Conservation (phyloP, 495 filamentous ascomycete species). For the Durotheca rogersii region DNA sequence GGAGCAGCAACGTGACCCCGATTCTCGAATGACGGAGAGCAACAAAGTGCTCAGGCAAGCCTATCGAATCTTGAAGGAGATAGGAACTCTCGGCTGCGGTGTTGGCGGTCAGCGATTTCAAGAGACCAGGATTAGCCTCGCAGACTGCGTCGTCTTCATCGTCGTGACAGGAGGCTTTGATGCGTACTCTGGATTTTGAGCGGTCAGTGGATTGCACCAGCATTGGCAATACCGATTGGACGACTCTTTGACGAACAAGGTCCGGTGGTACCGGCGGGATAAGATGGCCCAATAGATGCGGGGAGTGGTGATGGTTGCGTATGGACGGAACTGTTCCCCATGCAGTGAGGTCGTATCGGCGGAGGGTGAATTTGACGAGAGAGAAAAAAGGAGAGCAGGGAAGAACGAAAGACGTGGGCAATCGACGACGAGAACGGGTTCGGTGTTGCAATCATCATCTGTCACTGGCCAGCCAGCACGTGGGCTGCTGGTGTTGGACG, state of each 20-base stretch:
- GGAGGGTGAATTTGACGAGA: conserved; percentile 17
- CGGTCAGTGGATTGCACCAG: conserved; percentile 9
- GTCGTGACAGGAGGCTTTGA: conserved; percentile 5
- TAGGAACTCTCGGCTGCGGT: conserved; percentile 1
- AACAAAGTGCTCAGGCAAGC: not conserved
- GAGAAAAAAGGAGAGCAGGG: conserved; percentile 3
- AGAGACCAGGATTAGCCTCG: conserved; percentile 4
- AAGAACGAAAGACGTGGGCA: not conserved
- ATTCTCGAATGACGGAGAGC: conserved; percentile 14
- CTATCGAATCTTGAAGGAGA: not conserved
- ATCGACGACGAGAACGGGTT: conserved; percentile 3
- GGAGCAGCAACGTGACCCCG: conserved; percentile 20
- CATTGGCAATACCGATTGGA: conserved; percentile 16
- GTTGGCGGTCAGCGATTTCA: conserved; percentile 20
- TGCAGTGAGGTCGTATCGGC: conserved; percentile 21
- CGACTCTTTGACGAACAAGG: conserved; percentile 3
- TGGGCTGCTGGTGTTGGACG: conserved; percentile 14
- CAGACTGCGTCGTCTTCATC: conserved; percentile 17
- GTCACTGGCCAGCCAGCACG: conserved; percentile 21
- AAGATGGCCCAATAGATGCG: conserved; percentile 13
- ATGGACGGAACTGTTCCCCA: conserved; percentile 7
- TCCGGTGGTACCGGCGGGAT: conserved; percentile 6
- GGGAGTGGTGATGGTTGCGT: conserved; percentile 2
- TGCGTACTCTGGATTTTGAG: conserved; percentile 18
- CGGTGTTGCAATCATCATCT: not conserved